Evolutionary conservation across 1,284 basidiomycete genomes (phyloP).

Genomic region (Trichosporon inkin): DNA sequence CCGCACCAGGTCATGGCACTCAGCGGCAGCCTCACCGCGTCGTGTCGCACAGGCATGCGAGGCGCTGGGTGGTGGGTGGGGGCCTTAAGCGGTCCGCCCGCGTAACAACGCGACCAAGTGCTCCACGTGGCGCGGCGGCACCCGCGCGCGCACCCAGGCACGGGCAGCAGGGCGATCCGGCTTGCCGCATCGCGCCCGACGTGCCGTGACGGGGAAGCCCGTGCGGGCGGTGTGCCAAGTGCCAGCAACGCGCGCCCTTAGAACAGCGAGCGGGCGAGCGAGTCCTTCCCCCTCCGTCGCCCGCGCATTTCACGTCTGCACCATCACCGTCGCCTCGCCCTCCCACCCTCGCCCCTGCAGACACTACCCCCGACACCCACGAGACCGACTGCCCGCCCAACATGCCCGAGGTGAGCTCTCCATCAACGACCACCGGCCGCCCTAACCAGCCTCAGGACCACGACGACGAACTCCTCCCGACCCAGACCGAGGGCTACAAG

Average conservation of each 20-base stretch:
- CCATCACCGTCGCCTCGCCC: background rate
- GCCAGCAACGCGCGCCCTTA: conserved; percentile 3
- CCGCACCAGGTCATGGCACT: too few relatives aligned
- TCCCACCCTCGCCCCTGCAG: background rate
- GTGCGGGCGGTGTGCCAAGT: background rate
- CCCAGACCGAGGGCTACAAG: conserved; percentile 50
- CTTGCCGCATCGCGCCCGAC: background rate
- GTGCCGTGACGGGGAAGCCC: conserved; percentile 7
- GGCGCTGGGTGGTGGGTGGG: too few relatives aligned
- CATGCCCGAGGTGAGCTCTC: conserved; percentile 1
- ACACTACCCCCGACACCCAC: background rate
- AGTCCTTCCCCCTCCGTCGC: background rate
- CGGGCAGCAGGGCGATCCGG: too few relatives aligned
- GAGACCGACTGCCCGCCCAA: background rate
- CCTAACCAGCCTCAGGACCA: conserved; percentile 5
- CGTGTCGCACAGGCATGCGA: too few relatives aligned
- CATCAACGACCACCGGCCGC: background rate
- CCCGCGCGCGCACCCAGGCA: too few relatives aligned
- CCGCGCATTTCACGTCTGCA: background rate
- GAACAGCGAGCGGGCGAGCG: too few relatives aligned
- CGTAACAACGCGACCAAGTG: too few relatives aligned
- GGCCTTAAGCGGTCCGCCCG: too few relatives aligned
- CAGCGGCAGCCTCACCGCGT: too few relatives aligned
- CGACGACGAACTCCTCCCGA: conserved; percentile 45
- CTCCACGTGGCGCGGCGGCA: too few relatives aligned